phyloP scores from a whole-genome alignment of 306 rosid species.

The Prunus kanzakura region DNA sequence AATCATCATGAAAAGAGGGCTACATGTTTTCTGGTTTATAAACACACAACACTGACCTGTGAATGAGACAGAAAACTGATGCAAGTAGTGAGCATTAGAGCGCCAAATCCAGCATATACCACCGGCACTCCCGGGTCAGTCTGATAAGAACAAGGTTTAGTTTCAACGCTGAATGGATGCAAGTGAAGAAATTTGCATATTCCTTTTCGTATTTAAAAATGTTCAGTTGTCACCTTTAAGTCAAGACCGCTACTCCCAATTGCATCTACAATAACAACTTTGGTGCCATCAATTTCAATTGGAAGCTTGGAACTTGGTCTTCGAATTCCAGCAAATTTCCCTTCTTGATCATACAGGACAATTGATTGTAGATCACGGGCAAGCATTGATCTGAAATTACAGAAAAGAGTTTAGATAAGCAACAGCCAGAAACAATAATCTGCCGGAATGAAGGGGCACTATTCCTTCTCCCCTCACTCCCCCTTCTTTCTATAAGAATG shows the following conservation, averaged over 20 bases:
- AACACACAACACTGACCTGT: conserved; percentile 1
- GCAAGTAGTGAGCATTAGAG: conserved; percentile 96
- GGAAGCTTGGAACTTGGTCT: conserved; percentile 85
- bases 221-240: conserved; percentile 62
- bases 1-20: conserved; percentile 6
- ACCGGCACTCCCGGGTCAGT: conserved; percentile 93
- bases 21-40: neutral
- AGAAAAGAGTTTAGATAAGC: conserved; percentile 8
- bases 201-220: neutral
- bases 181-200: conserved; percentile 7
- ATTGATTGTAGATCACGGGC: conserved; percentile 91
- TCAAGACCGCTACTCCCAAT: conserved; percentile 92
- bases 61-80: conserved; percentile 91
- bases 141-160: conserved; percentile 41
- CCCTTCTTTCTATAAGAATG: neutral
- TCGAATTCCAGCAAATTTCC: conserved; percentile 89
- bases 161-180: conserved; percentile 14
- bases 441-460: neutral
- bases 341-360: conserved; percentile 77
- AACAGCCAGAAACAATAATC: conserved; percentile 3
- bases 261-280: conserved; percentile 74
- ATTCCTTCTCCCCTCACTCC: neutral
- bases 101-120: conserved; percentile 98
- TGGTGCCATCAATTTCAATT: conserved; percentile 72
- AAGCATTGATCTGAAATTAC: conserved; percentile 82